Base-by-base conservation (phyloP, 257 asterid species). In the Solanum chmielewskii region DNA sequence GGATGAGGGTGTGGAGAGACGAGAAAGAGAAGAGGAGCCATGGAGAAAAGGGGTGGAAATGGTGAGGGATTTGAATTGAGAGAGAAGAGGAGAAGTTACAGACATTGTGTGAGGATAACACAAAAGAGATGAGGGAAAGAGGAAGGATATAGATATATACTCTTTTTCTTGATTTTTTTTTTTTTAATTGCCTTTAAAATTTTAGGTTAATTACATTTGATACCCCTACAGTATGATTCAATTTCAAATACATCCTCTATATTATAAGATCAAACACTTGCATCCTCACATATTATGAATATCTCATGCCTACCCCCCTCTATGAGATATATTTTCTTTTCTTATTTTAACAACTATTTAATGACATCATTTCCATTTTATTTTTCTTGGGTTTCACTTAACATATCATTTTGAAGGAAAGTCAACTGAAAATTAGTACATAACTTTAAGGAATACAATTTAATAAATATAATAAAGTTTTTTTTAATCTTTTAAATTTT, bases 21-120 rank as follows among this genome's bases (percentile, higher is more conserved):
- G 89, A 87, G 93, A 25, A 84, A 85, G n/a, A 42, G 95, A 77
- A 88, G 93, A 23, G 92, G 93, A 74, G 90, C 96, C 99, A 94
- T 95, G 94, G 92, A 95, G 95, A 89, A 97, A 96, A n/a, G 95
- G 91, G 85, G 90, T 62, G 89, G 87, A 33, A 68, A 91, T 89
- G 88, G 90, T 15, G 86, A 93, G 93, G 90, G 96, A 90, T 91
- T 94, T 93, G 93, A 93, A 88, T 86, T 91, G 95, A 90, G 90
- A 89, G 21, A 92, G 90, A 37, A 86, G 81, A 71, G 95, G 91
- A 69, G 95, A 83, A 16, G 91, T 76, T 33, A 91, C 87, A 13
- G 92, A 89, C 98, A 95, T 93, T 74, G 90, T 64, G 85, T 10
- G 66, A 52, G 90, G 90, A 73, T 87, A 83, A 85, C 78, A 52